phyloP scores from a whole-genome alignment of 2,329 filamentous ascomycete species.

The Claviceps purpurea region DNA sequence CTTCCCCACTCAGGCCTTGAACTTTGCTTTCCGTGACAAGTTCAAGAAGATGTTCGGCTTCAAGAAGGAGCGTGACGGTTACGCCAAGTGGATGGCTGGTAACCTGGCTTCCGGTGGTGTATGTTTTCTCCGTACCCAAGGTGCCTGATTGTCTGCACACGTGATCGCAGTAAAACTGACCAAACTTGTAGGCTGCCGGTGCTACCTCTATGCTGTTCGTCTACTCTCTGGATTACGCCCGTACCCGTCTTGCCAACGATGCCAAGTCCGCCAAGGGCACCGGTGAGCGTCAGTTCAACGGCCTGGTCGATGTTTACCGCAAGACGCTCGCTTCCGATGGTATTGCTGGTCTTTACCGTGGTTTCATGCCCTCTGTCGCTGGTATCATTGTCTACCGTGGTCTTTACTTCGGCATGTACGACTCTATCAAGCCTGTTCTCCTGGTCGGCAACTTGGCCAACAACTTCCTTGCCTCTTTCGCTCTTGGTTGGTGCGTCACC shows the following conservation, averaged over 20 bases:
- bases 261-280: conserved; percentile 95
- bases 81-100: conserved; percentile 97
- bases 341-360: conserved; percentile 99
- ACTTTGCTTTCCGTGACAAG: conserved; percentile 99
- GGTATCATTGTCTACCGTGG: conserved; percentile 99
- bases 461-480: conserved; percentile 99
- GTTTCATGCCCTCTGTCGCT: conserved; percentile 98
- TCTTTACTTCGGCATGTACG: conserved; percentile 99
- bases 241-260: conserved; percentile 99
- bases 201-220: conserved; percentile 99
- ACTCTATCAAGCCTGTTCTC: conserved; percentile 98
- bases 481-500: conserved; percentile 97
- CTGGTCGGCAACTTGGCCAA: conserved; percentile 82
- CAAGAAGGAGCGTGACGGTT: conserved; percentile 99
- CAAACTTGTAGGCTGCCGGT: conserved; percentile 62
- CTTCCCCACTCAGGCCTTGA: conserved; percentile 99
- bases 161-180: conserved; percentile 3
- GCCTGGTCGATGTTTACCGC: conserved; percentile 98
- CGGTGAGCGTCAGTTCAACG: conserved; percentile 99
- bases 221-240: conserved; percentile 99
- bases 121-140: conserved; percentile 30
- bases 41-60: conserved; percentile 99
- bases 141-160: not conserved
- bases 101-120: conserved; percentile 99
- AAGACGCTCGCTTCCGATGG: conserved; percentile 98